Evolutionary conservation across 2,329 filamentous ascomycete genomes (phyloP).

Genomic region (Graphium sp.): DNA sequence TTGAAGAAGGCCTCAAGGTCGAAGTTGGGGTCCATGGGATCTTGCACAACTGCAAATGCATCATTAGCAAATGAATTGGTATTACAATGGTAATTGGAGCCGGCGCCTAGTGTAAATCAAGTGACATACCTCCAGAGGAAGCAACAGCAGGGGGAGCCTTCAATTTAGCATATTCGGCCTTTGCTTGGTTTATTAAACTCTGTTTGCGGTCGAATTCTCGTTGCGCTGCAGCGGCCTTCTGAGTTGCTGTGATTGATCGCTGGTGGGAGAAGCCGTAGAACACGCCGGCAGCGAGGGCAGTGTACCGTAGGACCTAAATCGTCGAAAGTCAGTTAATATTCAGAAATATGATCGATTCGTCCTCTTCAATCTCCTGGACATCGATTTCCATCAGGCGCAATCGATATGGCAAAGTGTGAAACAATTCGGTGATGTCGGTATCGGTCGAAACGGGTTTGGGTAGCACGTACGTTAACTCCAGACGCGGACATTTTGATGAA

Average conservation of each 20-base stretch:
- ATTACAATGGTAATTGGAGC: background rate
- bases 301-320: constrained; percentile 83
- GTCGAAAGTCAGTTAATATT: background rate
- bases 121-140: constrained; percentile 10
- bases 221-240: constrained; percentile 54
- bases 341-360: background rate
- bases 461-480: constrained; percentile 4
- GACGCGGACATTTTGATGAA: constrained; percentile 3
- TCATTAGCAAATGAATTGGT: background rate
- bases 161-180: constrained; percentile 69
- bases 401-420: background rate
- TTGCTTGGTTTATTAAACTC: constrained; percentile 81
- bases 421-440: background rate
- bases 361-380: background rate
- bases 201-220: constrained; percentile 84
- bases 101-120: background rate
- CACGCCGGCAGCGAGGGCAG: constrained; percentile 77
- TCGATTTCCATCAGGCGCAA: background rate
- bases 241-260: constrained; percentile 54
- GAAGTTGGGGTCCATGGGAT: constrained; percentile 78
- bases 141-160: constrained; percentile 35
- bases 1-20: constrained; percentile 77
- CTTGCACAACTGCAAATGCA: constrained; percentile 11
- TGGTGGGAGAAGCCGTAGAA: constrained; percentile 96
- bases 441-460: background rate